phyloP scores from a whole-genome alignment of 2,329 filamentous ascomycete genomes.

The Sporothrix brunneoviolacea region DNA sequence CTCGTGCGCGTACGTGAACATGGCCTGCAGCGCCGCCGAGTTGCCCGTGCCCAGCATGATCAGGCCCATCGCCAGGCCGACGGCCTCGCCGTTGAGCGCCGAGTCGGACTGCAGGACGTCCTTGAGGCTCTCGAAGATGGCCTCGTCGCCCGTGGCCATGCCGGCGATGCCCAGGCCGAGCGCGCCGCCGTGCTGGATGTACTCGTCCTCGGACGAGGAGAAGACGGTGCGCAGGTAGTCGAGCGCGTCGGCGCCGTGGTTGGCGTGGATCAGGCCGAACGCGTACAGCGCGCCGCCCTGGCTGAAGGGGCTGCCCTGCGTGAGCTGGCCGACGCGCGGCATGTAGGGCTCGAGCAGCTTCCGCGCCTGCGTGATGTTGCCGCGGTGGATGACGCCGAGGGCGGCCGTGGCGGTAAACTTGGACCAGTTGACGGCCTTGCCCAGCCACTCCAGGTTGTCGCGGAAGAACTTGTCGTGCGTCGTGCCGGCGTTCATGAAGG shows the following conservation, averaged over 20 bases:
- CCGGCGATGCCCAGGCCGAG: conserved; percentile 92
- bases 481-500: conserved; percentile 98
- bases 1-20: conserved; percentile 96
- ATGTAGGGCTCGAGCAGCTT: conserved; percentile 94
- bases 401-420: conserved; percentile 98
- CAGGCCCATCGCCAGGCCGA: conserved; percentile 91
- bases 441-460: conserved; percentile 94
- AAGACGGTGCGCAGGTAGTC: conserved; percentile 74
- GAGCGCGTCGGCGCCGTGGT: conserved; percentile 86
- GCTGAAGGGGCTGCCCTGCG: conserved; percentile 83
- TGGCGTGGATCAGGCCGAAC: conserved; percentile 92
- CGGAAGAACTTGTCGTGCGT: conserved; percentile 98
- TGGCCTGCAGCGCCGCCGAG: conserved; percentile 84
- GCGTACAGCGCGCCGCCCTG: conserved; percentile 95
- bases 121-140: conserved; percentile 87
- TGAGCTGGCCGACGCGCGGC: conserved; percentile 66
- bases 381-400: conserved; percentile 90
- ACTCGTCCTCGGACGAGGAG: conserved; percentile 71
- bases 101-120: conserved; percentile 87
- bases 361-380: conserved; percentile 86
- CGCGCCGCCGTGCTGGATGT: conserved; percentile 94
- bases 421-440: conserved; percentile 98
- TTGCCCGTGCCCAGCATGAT: conserved; percentile 99
- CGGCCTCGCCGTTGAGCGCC: conserved; percentile 92
- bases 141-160: conserved; percentile 89